Base-by-base conservation (phyloP, 2,329 filamentous ascomycete species). In the Sporothrix protearum region DNA sequence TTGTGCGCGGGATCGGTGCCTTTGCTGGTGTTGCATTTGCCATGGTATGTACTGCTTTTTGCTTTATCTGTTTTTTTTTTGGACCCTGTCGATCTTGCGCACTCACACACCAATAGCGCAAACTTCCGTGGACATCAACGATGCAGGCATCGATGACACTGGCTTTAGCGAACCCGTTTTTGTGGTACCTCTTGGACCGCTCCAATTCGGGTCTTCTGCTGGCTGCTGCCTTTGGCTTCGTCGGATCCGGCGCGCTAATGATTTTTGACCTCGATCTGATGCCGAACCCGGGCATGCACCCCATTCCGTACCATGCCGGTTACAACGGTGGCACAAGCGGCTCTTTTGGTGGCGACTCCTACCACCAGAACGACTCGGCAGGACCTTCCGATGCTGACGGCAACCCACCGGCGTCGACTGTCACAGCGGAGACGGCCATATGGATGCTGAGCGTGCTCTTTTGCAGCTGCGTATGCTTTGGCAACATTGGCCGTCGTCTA, bases 131-230 rank as follows among this genome's bases (percentile, higher is more conserved):
- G 96, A 88, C 94, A 76, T 97, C 94, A 9, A 96, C 94, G 1
- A 88, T 97, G n/a, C 96, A 99, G 81, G 89, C 96, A 25, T 96
- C 94, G 0, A 81, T 96, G 33, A 96, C 94, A 0, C 89, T 99
- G 66, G 92, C 94, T 28, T 88, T 98, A 73, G 93, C 92, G 25
- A 98, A 98, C 79, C 95, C 96, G 0, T 91, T 96, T 10, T 84
- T 99, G 22, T 99, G 96, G 96, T 99, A 97, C 81, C 85, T 98
- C 30, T 92, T 99, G 78, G 96, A 99, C 81, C 92, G 95, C 68
- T 96, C 93, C 63, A 90, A 89, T 75, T 87, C 94, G 0, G 96
- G 96, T 4, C 91, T 98, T 76, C 82, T 96, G 45, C 86, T 97
- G 71, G 94, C 93, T 0, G 85, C 90, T 16, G 82, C 88, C 1